These are phyloP conservation scores for Claviceps digitariae DNA, from an alignment of 2,329 filamentous ascomycete genomes.

Conservation along the genomic window DNA sequence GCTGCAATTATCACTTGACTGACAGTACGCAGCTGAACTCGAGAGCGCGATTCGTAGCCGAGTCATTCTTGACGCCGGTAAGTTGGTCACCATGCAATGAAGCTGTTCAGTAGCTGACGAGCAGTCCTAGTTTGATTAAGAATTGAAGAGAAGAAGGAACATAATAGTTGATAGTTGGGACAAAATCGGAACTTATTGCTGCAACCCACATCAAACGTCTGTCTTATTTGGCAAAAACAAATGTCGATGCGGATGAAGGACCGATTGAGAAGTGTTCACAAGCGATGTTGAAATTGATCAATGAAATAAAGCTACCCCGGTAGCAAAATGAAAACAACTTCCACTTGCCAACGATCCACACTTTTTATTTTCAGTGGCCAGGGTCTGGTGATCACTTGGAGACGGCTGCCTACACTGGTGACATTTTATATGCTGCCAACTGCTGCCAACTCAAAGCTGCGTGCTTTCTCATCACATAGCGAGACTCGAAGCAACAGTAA, in stretches of 20 bases:
- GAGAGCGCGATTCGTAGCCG: conserved; percentile 90
- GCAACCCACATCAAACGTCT: neutral
- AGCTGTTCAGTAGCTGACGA: conserved; percentile 3
- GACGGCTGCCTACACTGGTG: neutral
- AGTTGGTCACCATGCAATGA: conserved; percentile 2
- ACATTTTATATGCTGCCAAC: neutral
- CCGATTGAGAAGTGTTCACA: neutral
- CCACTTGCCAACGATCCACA: neutral
- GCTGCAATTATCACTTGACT: conserved; percentile 1
- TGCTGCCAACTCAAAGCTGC: neutral
- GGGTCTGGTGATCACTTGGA: too few species aligned
- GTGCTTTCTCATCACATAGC: neutral
- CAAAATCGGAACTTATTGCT: neutral
- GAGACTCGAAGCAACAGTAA: neutral
- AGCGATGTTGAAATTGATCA: neutral
- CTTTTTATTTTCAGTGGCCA: neutral
- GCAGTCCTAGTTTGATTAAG: conserved; percentile 19
- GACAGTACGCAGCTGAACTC: conserved; percentile 63
- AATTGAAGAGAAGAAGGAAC: neutral
- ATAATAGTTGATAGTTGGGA: neutral
- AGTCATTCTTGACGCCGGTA: conserved; percentile 94
- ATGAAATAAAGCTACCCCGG: conserved; percentile 1
- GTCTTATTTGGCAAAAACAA: neutral
- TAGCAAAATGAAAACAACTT: conserved; percentile 3
- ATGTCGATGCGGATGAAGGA: neutral